Conservation (phyloP, 2,329 filamentous ascomycete species). For the Xylaria sp. region DNA sequence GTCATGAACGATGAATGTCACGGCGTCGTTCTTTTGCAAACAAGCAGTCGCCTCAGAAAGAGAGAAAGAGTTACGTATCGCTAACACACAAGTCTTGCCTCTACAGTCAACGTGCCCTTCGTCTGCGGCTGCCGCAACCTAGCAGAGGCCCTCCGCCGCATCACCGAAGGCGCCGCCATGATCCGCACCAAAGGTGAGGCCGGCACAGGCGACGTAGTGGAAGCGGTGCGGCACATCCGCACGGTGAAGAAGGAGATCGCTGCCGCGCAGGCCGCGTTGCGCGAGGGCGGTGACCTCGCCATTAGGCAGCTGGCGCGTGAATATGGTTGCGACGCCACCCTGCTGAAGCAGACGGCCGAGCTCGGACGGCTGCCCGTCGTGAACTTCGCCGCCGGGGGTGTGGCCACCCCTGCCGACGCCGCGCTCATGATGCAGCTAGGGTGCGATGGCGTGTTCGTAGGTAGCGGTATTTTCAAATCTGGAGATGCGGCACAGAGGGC, state of each 20-base stretch:
- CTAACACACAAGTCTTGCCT: background rate
- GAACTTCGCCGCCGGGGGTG: conserved; percentile 97
- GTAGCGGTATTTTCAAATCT: conserved; percentile 96
- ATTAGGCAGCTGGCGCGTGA: conserved; percentile 81
- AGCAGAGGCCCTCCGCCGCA: conserved; percentile 89
- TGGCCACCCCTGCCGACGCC: conserved; percentile 98
- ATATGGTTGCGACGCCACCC: conserved; percentile 78
- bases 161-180: conserved; percentile 96
- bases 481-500: conserved; percentile 90
- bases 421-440: conserved; percentile 98
- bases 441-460: conserved; percentile 97
- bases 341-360: conserved; percentile 88
- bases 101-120: conserved; percentile 77
- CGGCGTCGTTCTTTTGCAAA: background rate
- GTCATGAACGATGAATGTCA: background rate
- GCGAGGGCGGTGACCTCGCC: conserved; percentile 60
- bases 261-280: conserved; percentile 78
- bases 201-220: conserved; percentile 95
- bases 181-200: conserved; percentile 99
- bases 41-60: background rate
- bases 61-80: background rate
- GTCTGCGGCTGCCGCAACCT: conserved; percentile 96
- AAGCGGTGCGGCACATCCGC: conserved; percentile 96
- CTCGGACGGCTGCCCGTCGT: conserved; percentile 91
- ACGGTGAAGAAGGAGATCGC: conserved; percentile 86